Conservation (phyloP, 2,329 filamentous ascomycete species). For the Fusarium sp. region DNA sequence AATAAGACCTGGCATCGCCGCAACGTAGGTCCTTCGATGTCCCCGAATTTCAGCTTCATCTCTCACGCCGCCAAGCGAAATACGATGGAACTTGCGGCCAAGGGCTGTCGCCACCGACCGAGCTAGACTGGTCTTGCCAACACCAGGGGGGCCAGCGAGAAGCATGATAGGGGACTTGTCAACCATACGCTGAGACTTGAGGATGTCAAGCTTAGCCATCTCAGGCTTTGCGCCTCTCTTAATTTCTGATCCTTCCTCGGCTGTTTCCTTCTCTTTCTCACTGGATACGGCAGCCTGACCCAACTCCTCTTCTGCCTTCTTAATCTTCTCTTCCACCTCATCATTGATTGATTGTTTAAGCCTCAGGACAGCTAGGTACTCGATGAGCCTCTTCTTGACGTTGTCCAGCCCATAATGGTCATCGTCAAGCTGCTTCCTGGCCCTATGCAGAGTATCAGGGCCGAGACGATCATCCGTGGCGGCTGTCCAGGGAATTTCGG, state of each 20-base stretch:
- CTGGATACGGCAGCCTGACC: constrained; percentile 49
- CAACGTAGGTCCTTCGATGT: constrained; percentile 94
- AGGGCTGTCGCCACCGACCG: constrained; percentile 93
- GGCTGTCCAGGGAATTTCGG: constrained; percentile 93
- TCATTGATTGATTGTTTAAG: constrained; percentile 93
- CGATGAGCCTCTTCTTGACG: constrained; percentile 95
- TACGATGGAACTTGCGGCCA: constrained; percentile 95
- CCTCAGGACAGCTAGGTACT: constrained; percentile 95
- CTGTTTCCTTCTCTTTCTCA: constrained; percentile 33
- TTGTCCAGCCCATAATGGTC: constrained; percentile 97
- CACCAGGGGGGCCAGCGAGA: constrained; percentile 91
- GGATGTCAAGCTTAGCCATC: constrained; percentile 75
- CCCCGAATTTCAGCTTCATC: constrained; percentile 98
- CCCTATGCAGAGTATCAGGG: constrained; percentile 79
- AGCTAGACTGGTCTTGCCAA: constrained; percentile 95
- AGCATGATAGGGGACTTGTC: constrained; percentile 97
- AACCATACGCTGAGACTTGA: constrained; percentile 85
- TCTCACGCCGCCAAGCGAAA: constrained; percentile 93
- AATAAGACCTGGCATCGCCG: constrained; percentile 97
- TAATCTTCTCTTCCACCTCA: constrained; percentile 83
- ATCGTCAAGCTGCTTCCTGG: constrained; percentile 90
- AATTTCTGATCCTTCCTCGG: constrained; percentile 41
- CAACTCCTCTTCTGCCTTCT: constrained; percentile 71
- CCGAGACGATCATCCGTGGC: constrained; percentile 89
- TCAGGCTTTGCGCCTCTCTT: constrained; percentile 52